Evolutionary conservation across 2,329 filamentous ascomycete species (phyloP).

Genomic region (Sporothrix euskadiensis): DNA sequence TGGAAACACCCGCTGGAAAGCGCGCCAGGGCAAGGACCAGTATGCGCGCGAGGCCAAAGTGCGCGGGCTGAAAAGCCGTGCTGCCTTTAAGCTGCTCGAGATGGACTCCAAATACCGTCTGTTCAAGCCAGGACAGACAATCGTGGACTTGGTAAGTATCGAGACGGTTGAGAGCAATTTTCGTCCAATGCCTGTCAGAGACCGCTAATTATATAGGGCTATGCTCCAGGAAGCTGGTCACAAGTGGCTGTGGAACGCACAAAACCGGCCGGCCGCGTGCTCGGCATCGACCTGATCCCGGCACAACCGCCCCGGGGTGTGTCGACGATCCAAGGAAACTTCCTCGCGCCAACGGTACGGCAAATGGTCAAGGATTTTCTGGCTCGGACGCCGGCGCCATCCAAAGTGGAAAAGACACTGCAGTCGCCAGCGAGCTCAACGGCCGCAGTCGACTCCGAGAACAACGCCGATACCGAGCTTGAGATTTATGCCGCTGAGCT

Average conservation of each 20-base stretch:
- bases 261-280: conserved; percentile 71
- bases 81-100: conserved; percentile 92
- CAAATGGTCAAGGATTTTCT: conserved; percentile 76
- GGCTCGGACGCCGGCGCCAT: conserved; percentile 42
- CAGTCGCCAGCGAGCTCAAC: conserved; percentile 26
- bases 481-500: conserved; percentile 24
- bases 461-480: background rate
- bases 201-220: conserved; percentile 55
- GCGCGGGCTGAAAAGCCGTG: conserved; percentile 80
- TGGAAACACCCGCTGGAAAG: conserved; percentile 75
- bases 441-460: conserved; percentile 18
- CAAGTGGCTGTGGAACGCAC: conserved; percentile 81
- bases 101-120: conserved; percentile 80
- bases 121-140: conserved; percentile 77
- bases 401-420: conserved; percentile 27
- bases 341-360: conserved; percentile 74
- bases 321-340: conserved; percentile 94
- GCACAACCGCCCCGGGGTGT: conserved; percentile 87
- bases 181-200: background rate
- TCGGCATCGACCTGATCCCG: conserved; percentile 93
- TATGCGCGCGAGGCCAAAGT: conserved; percentile 76
- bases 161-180: background rate
- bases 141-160: conserved; percentile 76
- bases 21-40: conserved; percentile 70
- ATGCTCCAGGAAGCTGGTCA: conserved; percentile 73